Evolutionary conservation across 2,329 filamentous ascomycete species (phyloP), one percentile per base, ranked within the genome.

Genomic region (Stromatinia cepivora): DNA sequence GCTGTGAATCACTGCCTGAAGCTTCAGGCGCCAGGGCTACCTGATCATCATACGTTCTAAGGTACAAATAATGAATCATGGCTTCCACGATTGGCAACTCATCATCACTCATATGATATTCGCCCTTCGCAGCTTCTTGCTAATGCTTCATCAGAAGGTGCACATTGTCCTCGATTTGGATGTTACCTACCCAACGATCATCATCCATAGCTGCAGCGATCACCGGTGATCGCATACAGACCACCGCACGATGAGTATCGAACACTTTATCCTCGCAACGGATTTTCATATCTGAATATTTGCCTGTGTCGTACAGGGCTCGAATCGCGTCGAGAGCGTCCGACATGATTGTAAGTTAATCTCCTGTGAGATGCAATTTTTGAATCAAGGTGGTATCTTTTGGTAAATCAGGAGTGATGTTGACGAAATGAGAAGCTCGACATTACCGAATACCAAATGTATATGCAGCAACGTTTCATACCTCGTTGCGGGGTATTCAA

Each of bases 21-120:
- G 10, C 15, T 28, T 42, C 5, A 42, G 17, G 9, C 7, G 3
- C 34, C n/a, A 36, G 25, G 22, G 13, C 20, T 17, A 53, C 57
- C 48, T 68, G 57, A 36, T 68, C 57, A 52, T 63, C 57, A 45
- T 68, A 68, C 6, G 25, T 63, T 25, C 66, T 48, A 42, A 15
- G 50, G 80, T 95, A 95, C 67, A 94, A 87, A 79, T 88, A 95
- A 78, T 94, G 89, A 73, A 94, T 85, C 75, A 93, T 91, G 78
- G 87, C 91, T 69, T 90, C 88, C 69, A 92, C 88, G 28, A 91
- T 88, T 71, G 91, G 88, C 54, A 90, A 80, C 72, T 92, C 85
- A 72, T 92, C 89, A 71, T 84, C 81, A 2, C 82, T 78, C 31
- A 96, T 69, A 88, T 81, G 69, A 97, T 71, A 22, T 69, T 64